Evolutionary conservation across 208 protist species (phyloP).

Genomic region (Trichomonas tenax): DNA sequence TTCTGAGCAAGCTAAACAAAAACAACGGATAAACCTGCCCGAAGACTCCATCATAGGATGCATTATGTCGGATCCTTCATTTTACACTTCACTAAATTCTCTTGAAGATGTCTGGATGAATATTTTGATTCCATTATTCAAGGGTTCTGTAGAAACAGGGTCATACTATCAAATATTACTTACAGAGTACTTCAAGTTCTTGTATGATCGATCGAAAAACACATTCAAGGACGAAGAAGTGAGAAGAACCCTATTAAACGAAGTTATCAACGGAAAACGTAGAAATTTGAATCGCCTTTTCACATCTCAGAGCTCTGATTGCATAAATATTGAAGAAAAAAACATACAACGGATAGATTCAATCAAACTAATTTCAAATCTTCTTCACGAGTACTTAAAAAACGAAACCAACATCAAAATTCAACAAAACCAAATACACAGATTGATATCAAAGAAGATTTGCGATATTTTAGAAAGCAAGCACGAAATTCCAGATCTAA

Average conservation of each 20-base stretch:
- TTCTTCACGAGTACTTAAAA: not conserved
- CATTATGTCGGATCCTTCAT: not conserved
- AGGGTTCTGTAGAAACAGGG: not conserved
- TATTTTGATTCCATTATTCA: not conserved
- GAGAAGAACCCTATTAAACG: not conserved
- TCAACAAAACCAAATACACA: not conserved
- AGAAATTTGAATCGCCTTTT: not conserved
- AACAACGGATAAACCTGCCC: not conserved
- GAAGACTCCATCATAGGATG: not conserved
- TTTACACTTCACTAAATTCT: not conserved
- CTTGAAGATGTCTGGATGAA: not conserved
- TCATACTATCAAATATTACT: not conserved
- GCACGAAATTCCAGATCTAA: not conserved
- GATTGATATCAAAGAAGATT: not conserved
- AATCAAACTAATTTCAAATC: not conserved
- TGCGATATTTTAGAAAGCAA: not conserved
- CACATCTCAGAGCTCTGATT: not conserved
- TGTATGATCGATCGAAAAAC: not conserved
- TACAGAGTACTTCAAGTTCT: not conserved
- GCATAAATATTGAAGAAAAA: not conserved
- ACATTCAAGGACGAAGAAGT: not conserved
- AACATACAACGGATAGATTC: not conserved
- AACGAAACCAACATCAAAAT: not conserved
- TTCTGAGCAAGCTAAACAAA: not conserved
- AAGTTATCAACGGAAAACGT: not conserved